Conservation (phyloP, 768 basidiomycete genomes). For the Inosperma sp. region DNA sequence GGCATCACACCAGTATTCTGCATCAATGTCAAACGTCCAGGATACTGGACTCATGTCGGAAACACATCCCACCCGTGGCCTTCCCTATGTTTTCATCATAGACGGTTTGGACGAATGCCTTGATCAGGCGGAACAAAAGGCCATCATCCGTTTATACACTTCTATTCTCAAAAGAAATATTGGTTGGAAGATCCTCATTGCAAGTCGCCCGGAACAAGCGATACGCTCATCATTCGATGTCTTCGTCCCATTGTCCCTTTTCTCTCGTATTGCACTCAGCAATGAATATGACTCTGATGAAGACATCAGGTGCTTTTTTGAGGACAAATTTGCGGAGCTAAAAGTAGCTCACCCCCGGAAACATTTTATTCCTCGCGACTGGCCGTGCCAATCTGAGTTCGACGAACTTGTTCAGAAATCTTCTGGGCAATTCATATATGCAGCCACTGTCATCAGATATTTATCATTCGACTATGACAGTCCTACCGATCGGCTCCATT, state of each 20-base stretch:
- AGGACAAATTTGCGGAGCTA: slow-evolving; percentile 5
- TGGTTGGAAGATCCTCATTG: slow-evolving; percentile 8
- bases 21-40: too few relatives aligned
- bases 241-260: neutral
- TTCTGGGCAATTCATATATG: slow-evolving; percentile 13
- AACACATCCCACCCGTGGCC: too few relatives aligned
- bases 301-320: slow-evolving; percentile 8
- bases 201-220: slow-evolving; percentile 13
- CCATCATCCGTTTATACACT: neutral
- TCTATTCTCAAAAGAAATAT: neutral
- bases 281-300: slow-evolving; percentile 3
- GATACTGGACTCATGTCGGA: too few relatives aligned
- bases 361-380: neutral
- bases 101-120: slow-evolving; percentile 26
- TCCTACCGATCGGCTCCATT: slow-evolving; percentile 6
- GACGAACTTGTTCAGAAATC: slow-evolving; percentile 7
- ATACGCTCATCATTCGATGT: slow-evolving; percentile 2
- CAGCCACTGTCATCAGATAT: slow-evolving; percentile 7
- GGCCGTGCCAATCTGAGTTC: neutral
- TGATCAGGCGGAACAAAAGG: slow-evolving; percentile 4
- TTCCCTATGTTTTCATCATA: slow-evolving; percentile 16
- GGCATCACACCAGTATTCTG: neutral
- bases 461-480: slow-evolving; percentile 1
- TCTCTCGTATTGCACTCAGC: neutral
- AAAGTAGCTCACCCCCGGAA: slow-evolving; percentile 1